A percentile compares a stretch with the other conserved stretches of the same genome.
phyloP scores from a whole-genome alignment of 2,329 filamentous ascomycete genomes.

The Thelonectria rubi region DNA sequence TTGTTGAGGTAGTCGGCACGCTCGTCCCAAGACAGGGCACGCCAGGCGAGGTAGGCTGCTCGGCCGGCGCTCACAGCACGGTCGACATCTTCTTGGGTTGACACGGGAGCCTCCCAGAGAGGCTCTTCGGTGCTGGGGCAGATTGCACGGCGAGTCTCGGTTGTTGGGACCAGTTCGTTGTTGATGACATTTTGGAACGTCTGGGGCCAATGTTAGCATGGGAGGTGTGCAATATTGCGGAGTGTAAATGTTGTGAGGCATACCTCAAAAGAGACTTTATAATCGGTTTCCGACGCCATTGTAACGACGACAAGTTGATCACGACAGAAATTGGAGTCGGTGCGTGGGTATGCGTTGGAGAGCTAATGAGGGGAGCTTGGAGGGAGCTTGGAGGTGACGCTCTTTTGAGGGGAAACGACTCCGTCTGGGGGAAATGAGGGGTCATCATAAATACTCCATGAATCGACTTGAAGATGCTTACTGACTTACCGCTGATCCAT shows the following conservation, averaged over 20 bases:
- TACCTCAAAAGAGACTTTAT: constrained; percentile 13
- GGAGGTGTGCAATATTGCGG: background rate
- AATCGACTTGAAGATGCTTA: constrained; percentile 1
- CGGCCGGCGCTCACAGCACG: constrained; percentile 41
- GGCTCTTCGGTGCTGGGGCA: constrained; percentile 46
- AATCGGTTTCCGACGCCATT: constrained; percentile 11
- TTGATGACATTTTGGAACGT: constrained; percentile 47
- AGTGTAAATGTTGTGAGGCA: background rate
- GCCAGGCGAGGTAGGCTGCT: constrained; percentile 44
- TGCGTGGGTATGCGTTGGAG: too few species aligned
- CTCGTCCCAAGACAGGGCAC: constrained; percentile 39
- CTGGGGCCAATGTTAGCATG: constrained; percentile 2
- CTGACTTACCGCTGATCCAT: background rate
- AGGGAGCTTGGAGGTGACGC: background rate
- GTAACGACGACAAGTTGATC: background rate
- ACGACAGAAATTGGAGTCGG: background rate
- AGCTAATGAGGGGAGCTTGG: too few species aligned
- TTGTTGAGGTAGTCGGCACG: constrained; percentile 36
- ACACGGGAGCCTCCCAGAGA: constrained; percentile 44
- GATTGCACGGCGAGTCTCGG: constrained; percentile 32
- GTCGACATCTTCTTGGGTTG: constrained; percentile 43
- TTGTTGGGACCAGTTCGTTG: constrained; percentile 33
- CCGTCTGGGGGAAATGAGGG: background rate
- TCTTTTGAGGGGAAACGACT: background rate
- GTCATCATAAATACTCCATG: background rate